Evolutionary conservation across 2,329 filamentous ascomycete genomes (phyloP).

Genomic region (Microsporum ferrugineum): DNA sequence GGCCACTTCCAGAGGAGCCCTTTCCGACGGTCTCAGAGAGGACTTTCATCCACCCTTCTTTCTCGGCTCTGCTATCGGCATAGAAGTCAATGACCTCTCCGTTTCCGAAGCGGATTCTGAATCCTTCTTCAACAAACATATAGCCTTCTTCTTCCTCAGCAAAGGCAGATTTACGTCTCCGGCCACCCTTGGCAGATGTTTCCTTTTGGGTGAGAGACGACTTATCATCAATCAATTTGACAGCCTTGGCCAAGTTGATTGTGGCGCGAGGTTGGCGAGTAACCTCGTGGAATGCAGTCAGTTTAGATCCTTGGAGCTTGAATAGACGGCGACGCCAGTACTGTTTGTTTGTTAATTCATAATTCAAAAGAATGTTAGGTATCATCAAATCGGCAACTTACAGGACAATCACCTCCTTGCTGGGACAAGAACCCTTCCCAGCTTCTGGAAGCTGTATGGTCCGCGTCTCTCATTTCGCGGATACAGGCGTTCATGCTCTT

Average conservation of each 20-base stretch:
- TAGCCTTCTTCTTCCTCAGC: constrained; percentile 98
- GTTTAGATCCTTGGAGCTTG: constrained; percentile 77
- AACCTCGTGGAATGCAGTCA: constrained; percentile 92
- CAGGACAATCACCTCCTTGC: constrained; percentile 92
- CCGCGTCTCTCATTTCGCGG: constrained; percentile 81
- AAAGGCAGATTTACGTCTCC: constrained; percentile 84
- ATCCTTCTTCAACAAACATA: constrained; percentile 98
- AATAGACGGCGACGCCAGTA: constrained; percentile 98
- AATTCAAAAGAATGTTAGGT: constrained; percentile 4
- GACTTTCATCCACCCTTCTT: constrained; percentile 89
- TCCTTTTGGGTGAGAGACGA: constrained; percentile 73
- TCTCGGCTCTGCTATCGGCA: constrained; percentile 74
- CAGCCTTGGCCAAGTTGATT: constrained; percentile 89
- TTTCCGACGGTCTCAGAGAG: constrained; percentile 60
- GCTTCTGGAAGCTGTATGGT: constrained; percentile 62
- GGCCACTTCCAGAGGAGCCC: constrained; percentile 33
- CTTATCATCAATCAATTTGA: constrained; percentile 86
- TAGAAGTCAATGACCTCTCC: constrained; percentile 98
- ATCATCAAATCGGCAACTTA: constrained; percentile 43
- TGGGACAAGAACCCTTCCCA: constrained; percentile 89
- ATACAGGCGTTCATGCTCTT: constrained; percentile 98
- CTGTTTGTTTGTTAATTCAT: constrained; percentile 38
- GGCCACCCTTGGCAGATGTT: constrained; percentile 61
- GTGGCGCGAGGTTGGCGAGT: constrained; percentile 91
- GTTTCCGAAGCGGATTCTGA: constrained; percentile 96